These are phyloP conservation scores for Brassica cretica DNA, from an alignment of 345 rosid genomes.

Conservation along the genomic window DNA sequence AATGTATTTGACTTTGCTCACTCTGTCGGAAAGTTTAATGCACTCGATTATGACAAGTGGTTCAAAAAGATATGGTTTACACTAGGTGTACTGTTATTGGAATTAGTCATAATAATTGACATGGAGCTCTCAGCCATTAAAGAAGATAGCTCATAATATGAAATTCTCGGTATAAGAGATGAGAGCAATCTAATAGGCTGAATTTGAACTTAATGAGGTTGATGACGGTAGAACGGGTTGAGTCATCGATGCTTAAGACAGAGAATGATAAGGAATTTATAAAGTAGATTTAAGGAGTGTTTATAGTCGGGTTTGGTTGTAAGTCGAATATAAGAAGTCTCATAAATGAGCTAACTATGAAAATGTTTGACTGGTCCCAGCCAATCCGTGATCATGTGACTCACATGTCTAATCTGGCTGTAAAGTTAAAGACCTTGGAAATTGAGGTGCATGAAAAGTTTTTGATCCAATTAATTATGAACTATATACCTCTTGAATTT, in stretches of 20 bases:
- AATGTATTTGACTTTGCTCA: neutral
- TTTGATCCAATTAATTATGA: neutral
- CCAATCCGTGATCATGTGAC: neutral
- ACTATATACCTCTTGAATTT: neutral
- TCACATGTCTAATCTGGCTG: neutral
- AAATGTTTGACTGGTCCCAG: neutral
- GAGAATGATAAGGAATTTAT: neutral
- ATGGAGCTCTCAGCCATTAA: neutral
- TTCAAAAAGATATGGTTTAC: neutral
- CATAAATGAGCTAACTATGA: neutral
- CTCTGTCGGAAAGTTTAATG: neutral
- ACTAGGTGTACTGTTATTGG: neutral
- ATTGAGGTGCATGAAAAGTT: neutral
- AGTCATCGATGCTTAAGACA: neutral
- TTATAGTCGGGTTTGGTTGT: neutral
- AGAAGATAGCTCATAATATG: neutral
- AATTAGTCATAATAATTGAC: neutral
- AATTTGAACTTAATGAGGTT: neutral
- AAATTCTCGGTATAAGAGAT: neutral
- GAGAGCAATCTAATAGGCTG: neutral
- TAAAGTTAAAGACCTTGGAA: neutral
- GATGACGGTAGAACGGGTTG: neutral
- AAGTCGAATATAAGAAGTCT: neutral
- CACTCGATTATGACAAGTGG: neutral
- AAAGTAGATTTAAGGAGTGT: neutral